phyloP scores from a whole-genome alignment of 176 grass and related monocot species.

The Avena atlantica region DNA sequence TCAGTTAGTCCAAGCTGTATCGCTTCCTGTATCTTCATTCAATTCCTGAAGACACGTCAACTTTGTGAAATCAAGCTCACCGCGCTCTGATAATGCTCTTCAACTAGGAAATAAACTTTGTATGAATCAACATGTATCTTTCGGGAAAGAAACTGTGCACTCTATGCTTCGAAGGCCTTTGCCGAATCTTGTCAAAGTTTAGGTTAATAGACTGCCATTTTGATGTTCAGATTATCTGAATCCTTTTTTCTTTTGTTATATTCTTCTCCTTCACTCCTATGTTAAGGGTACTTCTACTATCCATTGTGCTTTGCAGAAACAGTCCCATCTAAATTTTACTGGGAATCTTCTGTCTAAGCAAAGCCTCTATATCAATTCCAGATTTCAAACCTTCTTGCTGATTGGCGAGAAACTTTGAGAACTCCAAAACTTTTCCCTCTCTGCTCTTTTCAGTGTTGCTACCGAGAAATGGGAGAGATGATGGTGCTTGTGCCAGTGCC shows the following conservation, averaged over 20 bases:
- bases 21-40: not conserved
- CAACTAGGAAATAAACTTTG: not conserved
- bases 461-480: slow-evolving; percentile 42
- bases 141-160: not conserved
- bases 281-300: not conserved
- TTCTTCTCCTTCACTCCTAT: not conserved
- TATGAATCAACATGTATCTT: not conserved
- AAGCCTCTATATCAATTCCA: slow-evolving; percentile 47
- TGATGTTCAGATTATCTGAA: not conserved
- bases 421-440: slow-evolving; percentile 52
- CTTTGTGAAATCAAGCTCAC: not conserved
- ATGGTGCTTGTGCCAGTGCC: slow-evolving; percentile 72
- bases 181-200: not conserved
- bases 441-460: slow-evolving; percentile 28
- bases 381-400: slow-evolving; percentile 53
- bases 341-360: slow-evolving; percentile 51
- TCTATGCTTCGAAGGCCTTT: slow-evolving; percentile 2
- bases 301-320: slow-evolving; percentile 9
- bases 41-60: not conserved
- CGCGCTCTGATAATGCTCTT: slow-evolving; percentile 8
- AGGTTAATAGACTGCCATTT: slow-evolving; percentile 7
- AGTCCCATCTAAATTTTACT: slow-evolving; percentile 70
- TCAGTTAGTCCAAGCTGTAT: not conserved
- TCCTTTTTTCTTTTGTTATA: not conserved
- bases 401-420: slow-evolving; percentile 76